Conservation (phyloP, 164 flowering plant species). For the Aristolochia californica region DNA sequence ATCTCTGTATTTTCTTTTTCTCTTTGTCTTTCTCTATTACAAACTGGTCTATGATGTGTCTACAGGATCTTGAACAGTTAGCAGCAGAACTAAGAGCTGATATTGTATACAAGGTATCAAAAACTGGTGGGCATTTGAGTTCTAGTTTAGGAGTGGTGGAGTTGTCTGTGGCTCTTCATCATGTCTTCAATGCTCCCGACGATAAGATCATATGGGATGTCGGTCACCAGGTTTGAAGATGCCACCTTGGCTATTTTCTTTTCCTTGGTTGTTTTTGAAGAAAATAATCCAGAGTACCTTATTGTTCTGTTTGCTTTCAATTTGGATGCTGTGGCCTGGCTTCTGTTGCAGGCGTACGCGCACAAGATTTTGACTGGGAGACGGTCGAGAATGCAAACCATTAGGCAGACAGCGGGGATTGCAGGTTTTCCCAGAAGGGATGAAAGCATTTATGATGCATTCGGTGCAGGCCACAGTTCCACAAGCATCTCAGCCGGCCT, state of each 20-base stretch:
- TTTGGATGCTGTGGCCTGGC: not conserved
- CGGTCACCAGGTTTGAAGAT: constrained; percentile 72
- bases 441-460: constrained; percentile 83
- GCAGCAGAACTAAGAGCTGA: constrained; percentile 83
- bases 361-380: constrained; percentile 94
- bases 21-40: not conserved
- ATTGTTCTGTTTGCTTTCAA: not conserved
- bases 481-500: constrained; percentile 96
- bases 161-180: constrained; percentile 73
- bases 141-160: constrained; percentile 87
- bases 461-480: constrained; percentile 95
- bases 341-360: constrained; percentile 59
- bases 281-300: not conserved
- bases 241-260: not conserved
- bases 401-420: constrained; percentile 75
- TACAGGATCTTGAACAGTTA: constrained; percentile 73
- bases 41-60: not conserved
- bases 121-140: constrained; percentile 86
- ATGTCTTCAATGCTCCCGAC: constrained; percentile 77
- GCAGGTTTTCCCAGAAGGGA: constrained; percentile 88
- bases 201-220: constrained; percentile 97
- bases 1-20: not conserved
- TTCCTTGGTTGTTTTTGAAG: not conserved
- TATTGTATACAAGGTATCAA: constrained; percentile 50
- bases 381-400: constrained; percentile 69